phyloP scores from a whole-genome alignment of 495 filamentous ascomycete species.

The Geopyxis carbonaria region DNA sequence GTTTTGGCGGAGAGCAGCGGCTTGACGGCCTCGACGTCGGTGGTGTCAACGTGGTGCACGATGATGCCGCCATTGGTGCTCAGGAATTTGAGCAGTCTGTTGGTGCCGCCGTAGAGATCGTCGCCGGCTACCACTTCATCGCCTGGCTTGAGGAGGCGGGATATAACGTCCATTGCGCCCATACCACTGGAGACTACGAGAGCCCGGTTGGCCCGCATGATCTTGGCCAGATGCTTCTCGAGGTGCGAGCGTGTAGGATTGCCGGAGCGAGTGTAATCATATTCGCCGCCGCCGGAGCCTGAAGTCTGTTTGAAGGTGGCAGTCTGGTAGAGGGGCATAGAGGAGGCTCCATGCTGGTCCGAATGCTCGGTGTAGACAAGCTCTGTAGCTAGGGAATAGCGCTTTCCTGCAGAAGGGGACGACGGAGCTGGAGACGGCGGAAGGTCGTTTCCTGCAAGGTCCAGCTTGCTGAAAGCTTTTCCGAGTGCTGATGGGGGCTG shows the following conservation, averaged over 20 bases:
- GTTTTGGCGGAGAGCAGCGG: constrained; percentile 61
- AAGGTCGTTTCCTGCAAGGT: constrained; percentile 76
- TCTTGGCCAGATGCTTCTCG: constrained; percentile 92
- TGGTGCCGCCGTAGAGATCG: constrained; percentile 90
- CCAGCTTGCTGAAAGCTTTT: constrained; percentile 57
- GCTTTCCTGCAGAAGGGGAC: constrained; percentile 62
- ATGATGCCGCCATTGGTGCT: constrained; percentile 70
- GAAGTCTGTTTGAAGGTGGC: constrained; percentile 95
- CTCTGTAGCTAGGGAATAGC: constrained; percentile 87
- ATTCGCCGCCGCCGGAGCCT: constrained; percentile 58
- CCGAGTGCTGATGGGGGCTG: constrained; percentile 27
- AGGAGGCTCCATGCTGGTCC: constrained; percentile 91
- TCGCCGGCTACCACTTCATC: constrained; percentile 96
- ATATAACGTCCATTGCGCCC: constrained; percentile 93
- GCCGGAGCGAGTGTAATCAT: constrained; percentile 94
- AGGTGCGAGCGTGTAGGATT: constrained; percentile 94
- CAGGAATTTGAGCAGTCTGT: constrained; percentile 83
- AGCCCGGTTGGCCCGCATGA: constrained; percentile 84
- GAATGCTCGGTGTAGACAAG: constrained; percentile 86
- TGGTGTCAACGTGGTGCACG: constrained; percentile 94
- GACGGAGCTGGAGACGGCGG: constrained; percentile 92
- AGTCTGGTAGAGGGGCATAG: constrained; percentile 91
- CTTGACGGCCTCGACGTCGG: constrained; percentile 46
- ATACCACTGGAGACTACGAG: constrained; percentile 91
- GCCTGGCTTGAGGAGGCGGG: constrained; percentile 76